Conservation (phyloP, 495 filamentous ascomycete species). For the Diplogelasinospora grovesii region DNA sequence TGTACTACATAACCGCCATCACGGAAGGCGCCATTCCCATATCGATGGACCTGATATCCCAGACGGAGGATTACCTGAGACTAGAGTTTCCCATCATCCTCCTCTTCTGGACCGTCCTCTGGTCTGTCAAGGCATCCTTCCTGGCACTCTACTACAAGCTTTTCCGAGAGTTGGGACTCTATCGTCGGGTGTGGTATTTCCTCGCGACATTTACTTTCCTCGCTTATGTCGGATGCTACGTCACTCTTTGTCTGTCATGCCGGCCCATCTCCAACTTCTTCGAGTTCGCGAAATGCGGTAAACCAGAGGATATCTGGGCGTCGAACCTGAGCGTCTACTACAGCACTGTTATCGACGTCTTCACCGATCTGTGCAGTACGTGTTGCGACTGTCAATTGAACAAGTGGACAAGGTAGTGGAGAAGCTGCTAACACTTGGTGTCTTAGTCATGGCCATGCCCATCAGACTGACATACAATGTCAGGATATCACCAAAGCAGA, state of each 20-base stretch:
- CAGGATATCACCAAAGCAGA: conserved; percentile 37
- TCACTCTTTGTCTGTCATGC: conserved; percentile 33
- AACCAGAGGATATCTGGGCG: conserved; percentile 22
- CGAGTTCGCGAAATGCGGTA: conserved; percentile 25
- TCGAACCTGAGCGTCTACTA: conserved; percentile 37
- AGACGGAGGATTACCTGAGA: conserved; percentile 25
- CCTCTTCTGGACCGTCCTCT: conserved; percentile 43
- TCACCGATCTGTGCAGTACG: conserved; percentile 33
- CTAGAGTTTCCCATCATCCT: conserved; percentile 40
- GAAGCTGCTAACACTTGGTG: conserved; percentile 4
- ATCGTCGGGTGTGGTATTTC: conserved; percentile 33
- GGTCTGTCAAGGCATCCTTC: conserved; percentile 43
- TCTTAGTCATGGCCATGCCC: conserved; percentile 45
- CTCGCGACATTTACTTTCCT: conserved; percentile 29
- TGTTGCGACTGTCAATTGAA: neutral
- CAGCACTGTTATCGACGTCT: conserved; percentile 39
- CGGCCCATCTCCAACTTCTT: conserved; percentile 35
- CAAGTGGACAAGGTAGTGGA: too few species aligned
- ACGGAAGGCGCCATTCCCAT: conserved; percentile 23
- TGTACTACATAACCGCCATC: conserved; percentile 32
- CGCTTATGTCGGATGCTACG: conserved; percentile 35
- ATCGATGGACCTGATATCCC: conserved; percentile 16
- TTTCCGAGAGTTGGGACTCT: conserved; percentile 30
- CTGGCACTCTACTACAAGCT: conserved; percentile 41
- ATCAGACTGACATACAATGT: conserved; percentile 44